These are phyloP conservation scores for Talaromyces albobiverticillius DNA, from an alignment of 2,329 filamentous ascomycete species.

Conservation along the genomic window DNA sequence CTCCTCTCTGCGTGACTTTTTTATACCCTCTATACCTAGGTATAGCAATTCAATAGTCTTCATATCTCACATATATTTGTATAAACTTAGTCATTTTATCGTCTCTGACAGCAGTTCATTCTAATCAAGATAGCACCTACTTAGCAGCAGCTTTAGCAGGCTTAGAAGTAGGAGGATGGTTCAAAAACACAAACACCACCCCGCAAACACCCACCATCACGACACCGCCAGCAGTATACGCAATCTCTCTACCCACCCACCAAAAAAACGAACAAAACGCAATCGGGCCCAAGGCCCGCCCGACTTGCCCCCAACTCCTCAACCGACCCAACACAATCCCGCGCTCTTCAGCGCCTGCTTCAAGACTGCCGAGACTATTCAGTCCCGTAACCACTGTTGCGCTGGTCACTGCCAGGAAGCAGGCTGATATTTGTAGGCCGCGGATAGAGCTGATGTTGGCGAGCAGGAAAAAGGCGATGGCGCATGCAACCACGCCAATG, in stretches of 20 bases:
- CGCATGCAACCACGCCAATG: constrained; percentile 72
- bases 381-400: constrained; percentile 93
- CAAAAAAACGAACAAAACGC: constrained; percentile 95
- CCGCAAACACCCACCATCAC: constrained; percentile 74
- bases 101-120: too few relatives aligned
- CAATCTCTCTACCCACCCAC: constrained; percentile 89
- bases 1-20: too few relatives aligned
- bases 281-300: constrained; percentile 79
- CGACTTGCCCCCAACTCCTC: constrained; percentile 77
- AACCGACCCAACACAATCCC: constrained; percentile 84
- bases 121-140: too few relatives aligned
- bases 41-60: too few relatives aligned
- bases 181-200: constrained; percentile 69
- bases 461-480: constrained; percentile 76
- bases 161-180: too few relatives aligned
- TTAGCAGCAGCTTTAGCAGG: too few relatives aligned
- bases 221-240: constrained; percentile 75
- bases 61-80: too few relatives aligned
- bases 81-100: too few relatives aligned
- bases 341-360: constrained; percentile 74
- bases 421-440: constrained; percentile 77
- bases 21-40: too few relatives aligned
- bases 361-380: constrained; percentile 88
- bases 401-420: constrained; percentile 81
- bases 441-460: constrained; percentile 64